Conservation (phyloP, 495 filamentous ascomycete species). For the Penicillium atrosanguineum region DNA sequence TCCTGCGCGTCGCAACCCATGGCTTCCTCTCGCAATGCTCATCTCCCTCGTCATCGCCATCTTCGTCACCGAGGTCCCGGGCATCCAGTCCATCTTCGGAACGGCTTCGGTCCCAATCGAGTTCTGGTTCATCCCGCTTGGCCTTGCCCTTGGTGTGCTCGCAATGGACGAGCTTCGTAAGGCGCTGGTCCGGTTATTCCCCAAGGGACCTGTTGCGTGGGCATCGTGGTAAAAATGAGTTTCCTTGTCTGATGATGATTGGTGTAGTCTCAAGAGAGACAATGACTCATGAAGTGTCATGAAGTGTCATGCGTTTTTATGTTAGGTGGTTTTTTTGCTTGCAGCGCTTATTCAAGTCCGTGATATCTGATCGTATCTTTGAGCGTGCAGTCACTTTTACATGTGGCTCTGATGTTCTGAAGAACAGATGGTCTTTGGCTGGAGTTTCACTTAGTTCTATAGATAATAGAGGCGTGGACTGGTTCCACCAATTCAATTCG, state of each 20-base stretch:
- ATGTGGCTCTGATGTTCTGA: too few species aligned
- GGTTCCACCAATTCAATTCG: neutral
- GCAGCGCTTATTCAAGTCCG: neutral
- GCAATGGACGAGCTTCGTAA: conserved; percentile 51
- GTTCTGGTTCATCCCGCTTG: conserved; percentile 52
- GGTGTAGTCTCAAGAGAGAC: neutral
- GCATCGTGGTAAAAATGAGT: conserved; percentile 39
- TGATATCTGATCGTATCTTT: neutral
- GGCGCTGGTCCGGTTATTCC: conserved; percentile 43
- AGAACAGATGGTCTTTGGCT: too few species aligned
- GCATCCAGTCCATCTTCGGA: conserved; percentile 45
- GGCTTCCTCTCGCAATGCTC: conserved; percentile 42
- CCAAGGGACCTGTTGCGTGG: conserved; percentile 38
- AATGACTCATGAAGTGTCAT: neutral
- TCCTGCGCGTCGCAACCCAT: conserved; percentile 46
- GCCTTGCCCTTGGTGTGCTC: conserved; percentile 47
- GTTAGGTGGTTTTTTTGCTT: neutral
- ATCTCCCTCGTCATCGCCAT: conserved; percentile 49
- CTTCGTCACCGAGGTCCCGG: conserved; percentile 51
- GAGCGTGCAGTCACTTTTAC: neutral
- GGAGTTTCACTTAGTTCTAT: neutral
- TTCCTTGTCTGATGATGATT: neutral
- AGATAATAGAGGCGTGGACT: neutral
- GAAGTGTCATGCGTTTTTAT: neutral
- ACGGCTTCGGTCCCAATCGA: conserved; percentile 48